Percentiles rank a stretch among this genome's conserved stretches.
These are phyloP conservation scores for Pythium monospermum DNA, from an alignment of 352 stramenopile species.

Conservation along the genomic window DNA sequence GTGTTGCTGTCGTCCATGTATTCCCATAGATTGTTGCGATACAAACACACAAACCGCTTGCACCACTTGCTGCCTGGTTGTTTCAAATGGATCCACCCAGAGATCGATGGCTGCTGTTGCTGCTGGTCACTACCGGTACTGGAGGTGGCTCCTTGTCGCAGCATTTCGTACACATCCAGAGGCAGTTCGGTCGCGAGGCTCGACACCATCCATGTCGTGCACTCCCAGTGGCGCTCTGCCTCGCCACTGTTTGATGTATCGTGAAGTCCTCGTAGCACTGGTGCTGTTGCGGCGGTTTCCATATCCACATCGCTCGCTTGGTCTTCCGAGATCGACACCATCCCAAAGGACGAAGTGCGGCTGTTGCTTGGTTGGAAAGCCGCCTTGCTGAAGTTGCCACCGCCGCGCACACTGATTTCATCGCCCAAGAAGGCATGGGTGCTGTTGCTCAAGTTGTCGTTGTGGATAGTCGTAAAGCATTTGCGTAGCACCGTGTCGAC, in stretches of 20 bases:
- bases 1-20: constrained; percentile 59
- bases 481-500: constrained; percentile 81
- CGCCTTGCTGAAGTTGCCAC: constrained; percentile 41
- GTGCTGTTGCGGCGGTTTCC: constrained; percentile 48
- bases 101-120: constrained; percentile 22
- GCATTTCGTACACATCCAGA: constrained; percentile 47
- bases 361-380: constrained; percentile 22
- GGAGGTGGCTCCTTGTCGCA: constrained; percentile 32
- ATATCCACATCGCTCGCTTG: constrained; percentile 25
- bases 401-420: constrained; percentile 79
- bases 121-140: constrained; percentile 16
- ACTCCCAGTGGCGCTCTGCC: constrained; percentile 38
- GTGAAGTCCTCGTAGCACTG: constrained; percentile 37
- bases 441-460: constrained; percentile 80
- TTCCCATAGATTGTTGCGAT: constrained; percentile 72
- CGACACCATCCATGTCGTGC: constrained; percentile 58
- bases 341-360: constrained; percentile 44
- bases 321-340: constrained; percentile 66
- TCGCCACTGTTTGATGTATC: constrained; percentile 12
- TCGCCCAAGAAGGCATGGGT: constrained; percentile 81
- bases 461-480: constrained; percentile 84
- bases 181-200: constrained; percentile 62
- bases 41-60: constrained; percentile 62
- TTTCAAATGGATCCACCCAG: constrained; percentile 59
- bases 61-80: constrained; percentile 58